Conservation (phyloP, 116 monocot species). For the Cymodocea nodosa region DNA sequence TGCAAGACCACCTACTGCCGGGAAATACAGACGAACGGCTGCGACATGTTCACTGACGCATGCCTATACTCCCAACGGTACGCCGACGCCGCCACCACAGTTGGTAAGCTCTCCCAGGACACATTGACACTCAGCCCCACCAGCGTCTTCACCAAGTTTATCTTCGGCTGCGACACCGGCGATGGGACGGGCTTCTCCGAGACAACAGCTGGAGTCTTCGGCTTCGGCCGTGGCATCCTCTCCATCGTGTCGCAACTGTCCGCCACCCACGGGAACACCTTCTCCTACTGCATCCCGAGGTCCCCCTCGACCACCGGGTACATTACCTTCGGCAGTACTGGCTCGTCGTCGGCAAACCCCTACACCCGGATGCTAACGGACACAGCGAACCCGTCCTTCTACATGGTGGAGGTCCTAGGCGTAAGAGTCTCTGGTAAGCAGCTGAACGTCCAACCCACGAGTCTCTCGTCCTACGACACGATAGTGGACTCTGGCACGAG, state of each 20-base stretch:
- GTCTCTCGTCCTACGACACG: background rate
- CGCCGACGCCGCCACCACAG: background rate
- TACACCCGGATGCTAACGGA: background rate
- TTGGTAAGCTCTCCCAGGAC: background rate
- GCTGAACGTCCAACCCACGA: background rate
- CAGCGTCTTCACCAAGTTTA: background rate
- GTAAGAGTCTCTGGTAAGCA: background rate
- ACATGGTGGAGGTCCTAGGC: background rate
- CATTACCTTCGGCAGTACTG: background rate
- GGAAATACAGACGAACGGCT: background rate
- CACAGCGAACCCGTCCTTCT: background rate
- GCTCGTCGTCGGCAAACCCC: background rate
- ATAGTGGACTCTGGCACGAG: background rate
- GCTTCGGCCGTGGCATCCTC: background rate
- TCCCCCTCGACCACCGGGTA: background rate
- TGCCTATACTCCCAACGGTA: background rate
- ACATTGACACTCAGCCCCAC: background rate
- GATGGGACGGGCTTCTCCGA: too few relatives aligned
- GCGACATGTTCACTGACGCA: background rate
- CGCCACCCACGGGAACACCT: background rate
- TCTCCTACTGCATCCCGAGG: background rate
- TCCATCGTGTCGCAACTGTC: background rate
- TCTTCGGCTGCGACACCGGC: constrained; percentile 1
- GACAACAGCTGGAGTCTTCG: background rate
- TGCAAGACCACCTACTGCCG: constrained; percentile 18